Conservation (phyloP, 169 alveolate species). For the Plasmodium knowlesi region DNA sequence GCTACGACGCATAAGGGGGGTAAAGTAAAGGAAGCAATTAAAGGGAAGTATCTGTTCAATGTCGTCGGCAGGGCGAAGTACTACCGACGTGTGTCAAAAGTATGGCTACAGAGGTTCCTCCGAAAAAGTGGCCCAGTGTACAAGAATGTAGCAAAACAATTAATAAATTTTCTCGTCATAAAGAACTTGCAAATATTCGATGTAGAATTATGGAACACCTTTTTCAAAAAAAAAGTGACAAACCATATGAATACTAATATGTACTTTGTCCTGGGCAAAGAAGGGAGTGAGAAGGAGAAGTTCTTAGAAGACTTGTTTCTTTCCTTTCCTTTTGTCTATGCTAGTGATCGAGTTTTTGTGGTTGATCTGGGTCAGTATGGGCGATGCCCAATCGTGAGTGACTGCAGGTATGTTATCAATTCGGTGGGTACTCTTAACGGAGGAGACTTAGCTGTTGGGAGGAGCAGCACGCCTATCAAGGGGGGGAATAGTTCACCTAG, state of each 20-base stretch:
- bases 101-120: conserved; percentile 32
- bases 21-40: no score
- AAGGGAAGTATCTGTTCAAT: conserved; percentile 13
- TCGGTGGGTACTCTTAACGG: neutral
- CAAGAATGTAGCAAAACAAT: conserved; percentile 18
- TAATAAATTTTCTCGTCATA: conserved; percentile 42
- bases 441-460: no score
- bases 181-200: conserved; percentile 53
- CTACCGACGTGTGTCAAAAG: conserved; percentile 6
- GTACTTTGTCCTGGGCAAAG: conserved; percentile 29
- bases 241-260: conserved; percentile 53
- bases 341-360: neutral
- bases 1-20: neutral
- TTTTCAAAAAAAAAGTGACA: conserved; percentile 7
- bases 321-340: conserved; percentile 38
- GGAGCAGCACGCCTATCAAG: no score
- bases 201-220: conserved; percentile 55
- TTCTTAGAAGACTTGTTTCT: conserved; percentile 19
- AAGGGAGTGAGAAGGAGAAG: conserved; percentile 19
- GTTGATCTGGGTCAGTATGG: conserved; percentile 48
- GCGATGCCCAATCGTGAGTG: conserved; percentile 20
- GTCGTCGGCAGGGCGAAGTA: conserved; percentile 7
- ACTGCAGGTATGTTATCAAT: conserved; percentile 18
- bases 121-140: conserved; percentile 30
- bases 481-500: no score